These are phyloP conservation scores for Daldinia vernicosa DNA, from an alignment of 495 filamentous ascomycete species.

Conservation along the genomic window DNA sequence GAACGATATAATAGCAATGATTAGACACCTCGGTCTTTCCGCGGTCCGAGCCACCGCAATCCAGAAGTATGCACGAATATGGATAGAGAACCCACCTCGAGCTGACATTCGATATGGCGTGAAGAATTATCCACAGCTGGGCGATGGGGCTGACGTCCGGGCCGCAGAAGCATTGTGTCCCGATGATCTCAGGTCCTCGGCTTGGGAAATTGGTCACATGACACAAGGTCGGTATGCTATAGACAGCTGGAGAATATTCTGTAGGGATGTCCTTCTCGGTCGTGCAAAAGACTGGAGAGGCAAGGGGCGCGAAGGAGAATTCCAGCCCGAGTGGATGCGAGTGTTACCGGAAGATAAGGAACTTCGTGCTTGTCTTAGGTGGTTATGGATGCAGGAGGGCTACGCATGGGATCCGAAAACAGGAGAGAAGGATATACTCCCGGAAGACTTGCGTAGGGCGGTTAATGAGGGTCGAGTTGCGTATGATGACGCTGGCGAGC, in stretches of 20 bases:
- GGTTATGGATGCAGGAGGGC: constrained; percentile 92
- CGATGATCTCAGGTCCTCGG: constrained; percentile 46
- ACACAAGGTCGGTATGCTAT: constrained; percentile 89
- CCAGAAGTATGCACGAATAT: constrained; percentile 72
- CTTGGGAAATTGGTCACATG: constrained; percentile 88
- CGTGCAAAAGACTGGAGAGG: constrained; percentile 70
- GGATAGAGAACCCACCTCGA: constrained; percentile 70
- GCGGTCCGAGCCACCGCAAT: constrained; percentile 62
- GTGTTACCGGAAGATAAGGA: constrained; percentile 91
- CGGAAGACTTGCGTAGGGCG: constrained; percentile 64
- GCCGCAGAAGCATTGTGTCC: constrained; percentile 54
- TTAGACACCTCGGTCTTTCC: constrained; percentile 76
- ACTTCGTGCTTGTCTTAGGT: constrained; percentile 81
- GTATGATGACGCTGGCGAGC: constrained; percentile 66
- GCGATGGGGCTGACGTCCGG: constrained; percentile 65
- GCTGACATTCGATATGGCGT: constrained; percentile 69
- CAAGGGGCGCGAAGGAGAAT: constrained; percentile 48
- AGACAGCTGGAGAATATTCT: constrained; percentile 95
- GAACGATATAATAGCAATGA: constrained; percentile 67
- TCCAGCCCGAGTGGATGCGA: constrained; percentile 83
- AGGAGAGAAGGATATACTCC: constrained; percentile 67
- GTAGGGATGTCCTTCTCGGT: constrained; percentile 77
- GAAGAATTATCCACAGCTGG: constrained; percentile 70
- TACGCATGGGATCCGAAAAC: constrained; percentile 81
- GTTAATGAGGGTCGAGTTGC: constrained; percentile 68